phyloP scores from a whole-genome alignment of 106 monocot genomes.

The Posidonia australis region DNA sequence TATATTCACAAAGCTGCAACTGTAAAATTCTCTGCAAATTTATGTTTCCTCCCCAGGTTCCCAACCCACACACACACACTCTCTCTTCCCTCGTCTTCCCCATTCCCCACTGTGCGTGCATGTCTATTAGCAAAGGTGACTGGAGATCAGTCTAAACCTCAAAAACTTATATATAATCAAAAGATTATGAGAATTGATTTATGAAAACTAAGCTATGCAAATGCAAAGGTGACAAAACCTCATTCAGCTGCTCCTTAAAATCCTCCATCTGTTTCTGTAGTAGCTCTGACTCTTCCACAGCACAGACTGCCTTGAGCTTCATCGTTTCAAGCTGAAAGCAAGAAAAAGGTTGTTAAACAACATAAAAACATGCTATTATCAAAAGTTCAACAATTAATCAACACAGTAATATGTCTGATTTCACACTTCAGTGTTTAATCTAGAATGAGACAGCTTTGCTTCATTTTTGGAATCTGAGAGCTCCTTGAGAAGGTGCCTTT shows the following conservation, averaged over 20 bases:
- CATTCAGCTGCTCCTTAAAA: constrained; percentile 12
- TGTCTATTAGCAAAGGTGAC: no score
- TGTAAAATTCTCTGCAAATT: no score
- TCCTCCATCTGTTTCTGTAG: constrained; percentile 12
- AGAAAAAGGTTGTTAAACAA: neutral
- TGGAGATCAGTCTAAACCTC: no score
- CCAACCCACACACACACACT: no score
- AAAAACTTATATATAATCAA: no score
- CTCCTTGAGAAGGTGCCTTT: constrained; percentile 15
- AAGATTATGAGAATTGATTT: no score
- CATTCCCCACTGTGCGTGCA: no score
- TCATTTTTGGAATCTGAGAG: constrained; percentile 13
- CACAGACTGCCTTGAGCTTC: constrained; percentile 9
- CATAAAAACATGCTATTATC: neutral
- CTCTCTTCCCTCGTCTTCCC: no score
- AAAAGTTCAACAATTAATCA: neutral
- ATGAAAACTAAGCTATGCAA: no score
- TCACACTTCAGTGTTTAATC: constrained; percentile 17
- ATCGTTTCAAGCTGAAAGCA: constrained; percentile 18
- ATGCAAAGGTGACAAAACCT: constrained; percentile 6
- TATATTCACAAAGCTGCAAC: no score
- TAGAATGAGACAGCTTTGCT: constrained; percentile 11
- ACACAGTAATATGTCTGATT: no score
- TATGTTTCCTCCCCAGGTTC: no score
- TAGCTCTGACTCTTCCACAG: constrained; percentile 11